Conservation (phyloP, 441 rosid genomes). For the Breynia disticha region DNA sequence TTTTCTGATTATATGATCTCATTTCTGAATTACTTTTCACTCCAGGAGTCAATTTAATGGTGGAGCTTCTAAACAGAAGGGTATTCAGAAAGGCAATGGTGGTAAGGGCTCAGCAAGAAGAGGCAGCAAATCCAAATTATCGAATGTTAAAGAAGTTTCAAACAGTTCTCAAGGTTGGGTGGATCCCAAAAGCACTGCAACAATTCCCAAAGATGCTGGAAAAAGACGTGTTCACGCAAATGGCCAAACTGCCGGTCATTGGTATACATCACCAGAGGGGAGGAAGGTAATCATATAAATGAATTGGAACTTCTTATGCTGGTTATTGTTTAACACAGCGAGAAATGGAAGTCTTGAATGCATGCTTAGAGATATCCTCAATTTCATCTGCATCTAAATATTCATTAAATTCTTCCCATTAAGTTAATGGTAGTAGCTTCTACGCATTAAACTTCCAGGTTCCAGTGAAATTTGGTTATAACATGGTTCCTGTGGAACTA, state of each 20-base stretch:
- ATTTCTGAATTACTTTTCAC: conserved; percentile 1
- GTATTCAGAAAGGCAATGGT: conserved; percentile 16
- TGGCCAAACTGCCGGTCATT: conserved; percentile 59
- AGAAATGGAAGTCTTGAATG: too few species aligned
- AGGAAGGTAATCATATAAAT: conserved; percentile 40
- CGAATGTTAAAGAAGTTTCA: conserved; percentile 23
- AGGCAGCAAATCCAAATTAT: conserved; percentile 32
- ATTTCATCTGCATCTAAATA: too few species aligned
- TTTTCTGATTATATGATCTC: background rate
- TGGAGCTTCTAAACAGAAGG: conserved; percentile 34
- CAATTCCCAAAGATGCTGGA: conserved; percentile 58
- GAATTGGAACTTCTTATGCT: background rate
- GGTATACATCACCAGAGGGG: conserved; percentile 81
- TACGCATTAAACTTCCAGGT: too few species aligned
- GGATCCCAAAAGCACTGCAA: conserved; percentile 36
- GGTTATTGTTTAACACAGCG: too few species aligned
- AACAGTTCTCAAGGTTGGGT: conserved; percentile 44
- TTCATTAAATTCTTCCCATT: too few species aligned
- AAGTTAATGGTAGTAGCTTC: too few species aligned
- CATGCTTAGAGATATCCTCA: too few species aligned
- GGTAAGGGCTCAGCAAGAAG: conserved; percentile 31
- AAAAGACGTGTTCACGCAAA: conserved; percentile 67
- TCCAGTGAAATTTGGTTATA: too few species aligned
- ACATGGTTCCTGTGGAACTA: too few species aligned
- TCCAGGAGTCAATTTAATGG: conserved; percentile 71